Base-by-base conservation (phyloP, 768 basidiomycete species). In the Hortiboletus flavorubellus region DNA sequence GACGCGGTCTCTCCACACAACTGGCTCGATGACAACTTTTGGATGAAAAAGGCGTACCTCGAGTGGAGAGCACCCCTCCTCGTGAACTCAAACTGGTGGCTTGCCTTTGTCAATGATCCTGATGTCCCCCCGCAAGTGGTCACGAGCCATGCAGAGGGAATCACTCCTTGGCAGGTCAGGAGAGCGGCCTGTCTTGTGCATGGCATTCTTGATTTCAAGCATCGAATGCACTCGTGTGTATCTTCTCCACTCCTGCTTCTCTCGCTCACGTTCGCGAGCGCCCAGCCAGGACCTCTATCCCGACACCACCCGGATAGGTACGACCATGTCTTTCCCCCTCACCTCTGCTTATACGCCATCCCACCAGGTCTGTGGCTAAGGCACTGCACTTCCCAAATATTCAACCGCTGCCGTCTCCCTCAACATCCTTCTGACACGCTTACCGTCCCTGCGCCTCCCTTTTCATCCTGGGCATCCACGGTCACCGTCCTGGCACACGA, bases 1-100 rank as follows among this genome's bases (percentile, higher is more conserved):
- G 93, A 96, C 73, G 83, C 78, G 60, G 73, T 77, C 1, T 94
- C 93, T 8, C 91, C 93, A 0, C 76, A 86, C 68, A 97, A 96
- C 67, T 98, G 95, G 95, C 80, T 98, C 11, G 83, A 95, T 59
- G 94, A 98, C 68, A 93, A 90, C 53, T 86, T 96, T 61, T 98
- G 95, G 96, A 73, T 84, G 54, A 84, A 87, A 62, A 87, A 88
- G 62, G 85, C 91, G 1, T 98, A 98, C 69, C 84, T 89, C 46
- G 87, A 91, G 72, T 92, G 87, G 85, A 81, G 95, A 33, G 82
- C 83, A 0, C 93, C 95, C 0, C 75, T 98, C 11, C 76, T 90
- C 52, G 73, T 98, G 60, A 88, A 98, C 69, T 95, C 93, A 4
- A 98, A 97, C 66, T 98, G 94, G 94, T 98, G 95, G 95, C 76